Conservation (phyloP, 1,139 yeast species). For the Yamadazyma membranifaciens region DNA sequence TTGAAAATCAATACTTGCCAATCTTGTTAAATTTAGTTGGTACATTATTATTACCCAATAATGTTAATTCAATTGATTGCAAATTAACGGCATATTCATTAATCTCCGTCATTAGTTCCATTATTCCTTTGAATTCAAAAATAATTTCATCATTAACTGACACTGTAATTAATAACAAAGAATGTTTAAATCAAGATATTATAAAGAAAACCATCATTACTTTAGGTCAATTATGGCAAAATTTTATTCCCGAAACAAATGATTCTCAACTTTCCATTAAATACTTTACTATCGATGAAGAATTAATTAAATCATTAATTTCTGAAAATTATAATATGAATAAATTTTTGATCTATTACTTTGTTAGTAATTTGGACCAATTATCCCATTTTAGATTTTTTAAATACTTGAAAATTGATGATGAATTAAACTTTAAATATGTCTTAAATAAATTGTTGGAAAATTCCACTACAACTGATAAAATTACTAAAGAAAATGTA, state of each 20-base stretch:
- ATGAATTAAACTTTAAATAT: conserved; percentile 21
- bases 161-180: conserved; percentile 44
- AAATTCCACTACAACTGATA: conserved; percentile 19
- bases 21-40: conserved; percentile 59
- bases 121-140: conserved; percentile 63
- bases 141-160: conserved; percentile 69
- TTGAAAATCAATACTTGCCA: conserved; percentile 41
- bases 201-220: conserved; percentile 37
- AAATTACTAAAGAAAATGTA: conserved; percentile 27
- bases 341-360: conserved; percentile 30
- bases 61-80: conserved; percentile 55
- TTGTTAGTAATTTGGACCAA: conserved; percentile 21
- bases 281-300: conserved; percentile 7
- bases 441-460: conserved; percentile 24
- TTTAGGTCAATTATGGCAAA: conserved; percentile 44
- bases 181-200: conserved; percentile 20
- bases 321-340: conserved; percentile 26
- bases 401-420: conserved; percentile 21
- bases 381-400: conserved; percentile 22
- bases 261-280: conserved; percentile 1
- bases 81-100: conserved; percentile 84
- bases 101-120: conserved; percentile 71
- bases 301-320: conserved; percentile 15
- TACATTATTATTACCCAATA: conserved; percentile 39
- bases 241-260: conserved; percentile 11